Base-by-base conservation (phyloP, 495 filamentous ascomycete species). In the Tuber melanosporum region DNA sequence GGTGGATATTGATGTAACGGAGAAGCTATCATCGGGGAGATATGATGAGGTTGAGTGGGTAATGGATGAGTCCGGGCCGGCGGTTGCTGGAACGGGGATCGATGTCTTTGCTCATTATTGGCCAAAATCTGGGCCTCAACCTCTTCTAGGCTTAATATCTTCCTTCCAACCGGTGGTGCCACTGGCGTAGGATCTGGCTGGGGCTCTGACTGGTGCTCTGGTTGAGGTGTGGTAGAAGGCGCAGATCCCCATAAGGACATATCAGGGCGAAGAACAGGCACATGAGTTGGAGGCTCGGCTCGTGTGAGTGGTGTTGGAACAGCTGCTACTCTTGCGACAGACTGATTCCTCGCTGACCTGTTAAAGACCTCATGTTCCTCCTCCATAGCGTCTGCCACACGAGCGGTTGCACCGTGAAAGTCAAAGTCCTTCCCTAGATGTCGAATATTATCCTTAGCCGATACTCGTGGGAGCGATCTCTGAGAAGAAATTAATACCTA, bases 121-220 rank as follows among this genome's bases (percentile, higher is more conserved):
- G 89, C 87, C 52, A 93, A 90, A 87, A 99, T 92, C 80, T 94
- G 91, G 47, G 95, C 96, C 86, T 99, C 95, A 22, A 99, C 95
- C 85, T 98, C 95, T 83, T 98, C 95, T 76, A 99, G 82, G 81
- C 93, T 98, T 91, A 99, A 90, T 87, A 98, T 92, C 86, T 94
- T 97, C 82, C 89, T 91, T n/a, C 87, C 81, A 70, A 86, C 84
- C 22, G 84, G 71, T 47, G 84, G 77, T 36, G 83, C 71, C 36
- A 41, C 42, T 62, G 32, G 46, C 17, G 39, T 41, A 71, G 73
- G 42, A 17, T 81, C 72, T 2, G 42, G 73, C 12, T 45, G 83
- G 57, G 66, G 42, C 22, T 81, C 72, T 8, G 42, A 71, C 12
- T 45, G 83, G 66, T 57, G 47, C 73, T 81, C 80, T 10, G 76